These are phyloP conservation scores for Zymoseptoria ardabiliae DNA, from an alignment of 2,329 filamentous ascomycete species.

Conservation along the genomic window DNA sequence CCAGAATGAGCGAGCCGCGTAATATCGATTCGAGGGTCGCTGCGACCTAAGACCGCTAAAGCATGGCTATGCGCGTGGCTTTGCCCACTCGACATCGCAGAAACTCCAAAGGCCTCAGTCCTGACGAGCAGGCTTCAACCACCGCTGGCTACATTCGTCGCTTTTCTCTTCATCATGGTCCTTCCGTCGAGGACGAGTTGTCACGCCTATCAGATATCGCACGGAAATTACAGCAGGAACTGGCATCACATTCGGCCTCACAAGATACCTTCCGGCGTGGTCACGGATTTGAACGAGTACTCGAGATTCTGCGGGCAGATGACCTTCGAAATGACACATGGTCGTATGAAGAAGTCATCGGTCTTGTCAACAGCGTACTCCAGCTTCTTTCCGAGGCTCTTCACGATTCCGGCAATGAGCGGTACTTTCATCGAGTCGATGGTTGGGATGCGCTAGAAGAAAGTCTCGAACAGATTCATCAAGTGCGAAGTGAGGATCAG, in stretches of 20 bases:
- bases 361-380: slow-evolving; percentile 11
- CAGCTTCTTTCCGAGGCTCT: slow-evolving; percentile 65
- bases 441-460: slow-evolving; percentile 73
- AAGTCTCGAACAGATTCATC: slow-evolving; percentile 43
- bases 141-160: slow-evolving; percentile 20
- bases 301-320: slow-evolving; percentile 14
- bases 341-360: slow-evolving; percentile 5
- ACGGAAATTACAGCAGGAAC: slow-evolving; percentile 14
- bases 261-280: slow-evolving; percentile 28
- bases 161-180: slow-evolving; percentile 12
- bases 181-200: slow-evolving; percentile 11
- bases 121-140: slow-evolving; percentile 20
- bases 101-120: slow-evolving; percentile 21
- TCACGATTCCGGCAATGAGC: slow-evolving; percentile 75
- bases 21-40: neutral
- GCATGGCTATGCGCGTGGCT: slow-evolving; percentile 21
- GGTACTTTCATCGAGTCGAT: slow-evolving; percentile 74
- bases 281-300: slow-evolving; percentile 23
- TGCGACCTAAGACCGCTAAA: slow-evolving; percentile 9
- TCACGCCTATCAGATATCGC: slow-evolving; percentile 13
- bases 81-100: slow-evolving; percentile 20
- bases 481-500: neutral
- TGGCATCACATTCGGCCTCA: slow-evolving; percentile 11
- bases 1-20: slow-evolving; percentile 15
- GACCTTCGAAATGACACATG: slow-evolving; percentile 9